Base-by-base conservation (phyloP, 2,329 filamentous ascomycete genomes). In the Graphilbum fragrans region DNA sequence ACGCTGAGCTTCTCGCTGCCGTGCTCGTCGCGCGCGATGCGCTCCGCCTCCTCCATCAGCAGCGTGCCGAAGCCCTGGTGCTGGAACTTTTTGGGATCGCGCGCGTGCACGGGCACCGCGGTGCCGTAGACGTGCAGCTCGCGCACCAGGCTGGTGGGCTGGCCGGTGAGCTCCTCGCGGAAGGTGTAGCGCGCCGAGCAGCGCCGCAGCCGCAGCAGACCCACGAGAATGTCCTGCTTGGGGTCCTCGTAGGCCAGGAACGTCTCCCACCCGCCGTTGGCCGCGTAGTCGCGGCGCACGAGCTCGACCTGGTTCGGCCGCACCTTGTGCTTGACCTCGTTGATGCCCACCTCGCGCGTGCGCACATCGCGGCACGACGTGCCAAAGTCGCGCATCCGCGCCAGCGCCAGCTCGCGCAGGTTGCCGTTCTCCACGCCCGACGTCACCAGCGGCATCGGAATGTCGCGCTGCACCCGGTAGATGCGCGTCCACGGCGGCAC, bases 381-480 rank as follows among this genome's bases (percentile, higher is more conserved):
- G 38, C 93, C 93, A 52, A 98, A 96, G 58, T 98, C 92, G 62
- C 95, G 95, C 93, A 98, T 98, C 19, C 92, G 74, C n/a, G 88
- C 87, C 42, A 98, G 67, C 1, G 92, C 90, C 38, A 98, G 68
- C 60, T 98, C 92, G 47, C 92, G 80, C 32, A 98, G 67, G 57
- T 98, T 98, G 46, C 92, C 92, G 52, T 98, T 98, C 64, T 98
- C 92, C 0, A 98, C 92, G 33, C 92, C 92, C 1, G 90, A 94
- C 0, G 92, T 96, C n/a, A 98, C 93, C 20, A 98, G 72, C 1
- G 92, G 92, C 92, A 98, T 98, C n/a, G 92, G 92, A 44, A 98
- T 98, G 63, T 98, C 92, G 58, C 92, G 80, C 66, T 98, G 92
- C 0, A 98, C 92, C 45, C 92, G 86, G 66, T 98, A 98, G 55